Base-by-base conservation (phyloP, 2,329 filamentous ascomycete species). In the Diaporthe longicolla region DNA sequence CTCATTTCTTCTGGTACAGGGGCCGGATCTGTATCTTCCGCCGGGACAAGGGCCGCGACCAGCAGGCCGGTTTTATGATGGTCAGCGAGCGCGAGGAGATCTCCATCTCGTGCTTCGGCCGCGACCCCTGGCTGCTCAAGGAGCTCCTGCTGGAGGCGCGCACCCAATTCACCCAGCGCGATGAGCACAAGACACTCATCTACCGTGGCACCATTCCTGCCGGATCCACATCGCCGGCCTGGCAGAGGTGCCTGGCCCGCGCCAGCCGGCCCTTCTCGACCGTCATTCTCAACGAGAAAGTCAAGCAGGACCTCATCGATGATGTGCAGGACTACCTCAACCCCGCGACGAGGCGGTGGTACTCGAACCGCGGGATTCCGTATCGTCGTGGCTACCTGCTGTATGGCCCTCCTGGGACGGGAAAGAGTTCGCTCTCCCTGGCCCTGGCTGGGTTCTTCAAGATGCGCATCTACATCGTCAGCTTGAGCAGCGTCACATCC, bases 301-400 rank as follows among this genome's bases (percentile, higher is more conserved):
- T 88, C 63, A 93, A 93, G 84, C 81, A 87, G 75, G 85, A 87
- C 3, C 84, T 93, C 17, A 84, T 93, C 63, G 85, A 87, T 55
- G 91, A 93, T 77, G 87, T 92, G 43, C 85, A 85, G 35, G 90
- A 93, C 77, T 93, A 93, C 78, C 87, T 93, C 48, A 85, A 90
- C 75, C 90, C 90, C 0, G 82, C 85, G 17, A 93, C 91, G 0
- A 86, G 89, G 58, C 87, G 91, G n/a, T 97, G 94, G 94, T 97
- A 98, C 80, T 88, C 92, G 0, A 93, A 94, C 77, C 89, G 94
- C 9, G 95, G 95, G 0, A 96, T 97, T 40, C 95, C 95, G 0
- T 97, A 97, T 81, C 90, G 95, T 19, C 89, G 95, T 6, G 95
- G 95, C 0, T 97, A 97, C 79, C 88, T 97, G 0, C 90, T 97